These are phyloP conservation scores for Linderniella brevidens DNA, from an alignment of 257 asterid genomes.

Conservation along the genomic window DNA sequence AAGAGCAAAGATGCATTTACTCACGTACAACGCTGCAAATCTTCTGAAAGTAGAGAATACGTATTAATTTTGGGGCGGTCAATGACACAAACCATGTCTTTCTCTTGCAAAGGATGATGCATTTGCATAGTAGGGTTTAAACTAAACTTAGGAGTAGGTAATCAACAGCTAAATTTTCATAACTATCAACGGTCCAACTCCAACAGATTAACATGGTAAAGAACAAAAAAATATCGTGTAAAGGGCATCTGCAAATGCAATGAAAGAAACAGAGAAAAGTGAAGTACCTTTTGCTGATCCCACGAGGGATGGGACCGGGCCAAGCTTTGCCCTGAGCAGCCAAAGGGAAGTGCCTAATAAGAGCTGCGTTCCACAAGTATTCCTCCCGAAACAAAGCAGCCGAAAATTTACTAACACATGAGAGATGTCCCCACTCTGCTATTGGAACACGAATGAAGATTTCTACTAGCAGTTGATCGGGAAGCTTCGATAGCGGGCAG, in stretches of 20 bases:
- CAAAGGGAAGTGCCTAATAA: slow-evolving; percentile 36
- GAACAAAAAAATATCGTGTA: too few relatives aligned
- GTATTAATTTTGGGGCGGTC: too few relatives aligned
- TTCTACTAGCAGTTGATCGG: slow-evolving; percentile 3
- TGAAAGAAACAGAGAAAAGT: too few relatives aligned
- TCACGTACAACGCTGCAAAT: slow-evolving; percentile 37
- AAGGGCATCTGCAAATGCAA: too few relatives aligned
- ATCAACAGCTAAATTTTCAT: neutral
- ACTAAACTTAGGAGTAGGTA: neutral
- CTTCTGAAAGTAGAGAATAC: slow-evolving; percentile 75
- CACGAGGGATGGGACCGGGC: slow-evolving; percentile 79
- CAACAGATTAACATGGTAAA: too few relatives aligned
- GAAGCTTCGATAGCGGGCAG: too few relatives aligned
- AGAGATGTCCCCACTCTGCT: slow-evolving; percentile 37
- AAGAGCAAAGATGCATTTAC: slow-evolving; percentile 27
- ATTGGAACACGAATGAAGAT: slow-evolving; percentile 42
- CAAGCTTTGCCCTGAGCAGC: slow-evolving; percentile 37
- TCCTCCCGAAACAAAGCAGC: slow-evolving; percentile 53
- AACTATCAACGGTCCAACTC: too few relatives aligned
- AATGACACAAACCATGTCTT: slow-evolving; percentile 5
- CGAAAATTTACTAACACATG: slow-evolving; percentile 50
- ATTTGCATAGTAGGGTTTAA: too few relatives aligned
- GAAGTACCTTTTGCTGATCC: slow-evolving; percentile 44
- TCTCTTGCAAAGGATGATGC: neutral
- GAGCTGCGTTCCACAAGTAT: slow-evolving; percentile 59